phyloP scores from a whole-genome alignment of 108 stramenopile genomes.

The Discostella stelligeroides region DNA sequence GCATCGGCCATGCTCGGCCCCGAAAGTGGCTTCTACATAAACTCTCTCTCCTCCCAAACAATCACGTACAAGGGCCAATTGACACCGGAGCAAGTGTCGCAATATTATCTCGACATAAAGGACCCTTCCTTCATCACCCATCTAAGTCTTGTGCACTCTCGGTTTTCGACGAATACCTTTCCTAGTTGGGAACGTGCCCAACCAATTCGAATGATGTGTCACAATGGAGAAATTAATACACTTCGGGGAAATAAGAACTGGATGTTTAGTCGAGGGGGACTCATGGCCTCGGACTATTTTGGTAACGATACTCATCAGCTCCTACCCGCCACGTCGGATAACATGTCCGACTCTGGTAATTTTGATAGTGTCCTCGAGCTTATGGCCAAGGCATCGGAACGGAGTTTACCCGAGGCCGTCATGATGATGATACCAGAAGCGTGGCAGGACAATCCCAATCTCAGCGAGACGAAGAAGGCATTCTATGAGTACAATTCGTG shows the following conservation, averaged over 20 bases:
- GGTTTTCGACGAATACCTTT: conserved; percentile 96
- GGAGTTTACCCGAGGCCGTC: conserved; percentile 89
- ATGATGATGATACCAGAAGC: conserved; percentile 98
- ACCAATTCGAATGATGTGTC: conserved; percentile 97
- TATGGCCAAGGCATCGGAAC: conserved; percentile 88
- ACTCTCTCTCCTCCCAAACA: conserved; percentile 81
- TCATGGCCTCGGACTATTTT: conserved; percentile 91
- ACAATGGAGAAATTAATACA: conserved; percentile 98
- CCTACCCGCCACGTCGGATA: conserved; percentile 85
- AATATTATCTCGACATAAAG: conserved; percentile 90
- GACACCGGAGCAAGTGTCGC: conserved; percentile 92
- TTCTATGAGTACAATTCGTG: conserved; percentile 98
- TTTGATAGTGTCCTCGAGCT: conserved; percentile 96
- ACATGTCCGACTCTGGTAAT: conserved; percentile 96
- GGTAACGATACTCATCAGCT: conserved; percentile 85
- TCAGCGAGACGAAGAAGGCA: conserved; percentile 90
- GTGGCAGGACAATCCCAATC: conserved; percentile 94
- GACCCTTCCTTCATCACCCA: conserved; percentile 86
- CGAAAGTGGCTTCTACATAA: conserved; percentile 91
- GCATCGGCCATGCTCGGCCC: conserved; percentile 75
- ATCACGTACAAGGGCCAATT: conserved; percentile 97
- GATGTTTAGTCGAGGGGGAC: conserved; percentile 96
- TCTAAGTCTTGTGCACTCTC: conserved; percentile 91
- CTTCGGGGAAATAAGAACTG: conserved; percentile 97
- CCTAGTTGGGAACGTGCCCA: conserved; percentile 96